Evolutionary conservation across 441 rosid genomes (phyloP).

Genomic region (Adansonia rubrostipa): DNA sequence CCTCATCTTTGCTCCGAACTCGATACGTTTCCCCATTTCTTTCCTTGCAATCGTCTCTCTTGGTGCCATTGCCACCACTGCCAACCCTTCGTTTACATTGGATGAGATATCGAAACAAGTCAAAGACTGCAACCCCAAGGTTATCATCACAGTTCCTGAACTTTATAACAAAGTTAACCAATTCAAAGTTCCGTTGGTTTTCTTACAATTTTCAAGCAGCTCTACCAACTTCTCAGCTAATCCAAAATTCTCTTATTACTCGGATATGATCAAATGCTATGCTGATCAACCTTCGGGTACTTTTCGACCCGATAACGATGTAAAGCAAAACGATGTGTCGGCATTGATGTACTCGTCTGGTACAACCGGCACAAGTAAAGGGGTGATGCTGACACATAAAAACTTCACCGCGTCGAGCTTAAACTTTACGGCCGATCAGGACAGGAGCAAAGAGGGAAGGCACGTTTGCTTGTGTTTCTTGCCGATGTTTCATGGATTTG

Average conservation of each 20-base stretch:
- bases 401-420: constrained; percentile 24
- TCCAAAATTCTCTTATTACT: constrained; percentile 13
- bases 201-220: constrained; percentile 1
- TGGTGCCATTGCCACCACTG: constrained; percentile 36
- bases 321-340: constrained; percentile 30
- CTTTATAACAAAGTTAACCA: constrained; percentile 29
- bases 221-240: neutral
- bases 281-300: neutral
- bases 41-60: constrained; percentile 31
- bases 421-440: constrained; percentile 34
- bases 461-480: constrained; percentile 30
- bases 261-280: neutral
- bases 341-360: constrained; percentile 37
- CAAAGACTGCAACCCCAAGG: constrained; percentile 30
- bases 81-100: constrained; percentile 31
- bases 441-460: constrained; percentile 21
- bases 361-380: constrained; percentile 36
- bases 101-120: constrained; percentile 33
- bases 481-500: constrained; percentile 38
- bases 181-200: constrained; percentile 28
- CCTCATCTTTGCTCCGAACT: constrained; percentile 31
- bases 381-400: constrained; percentile 30
- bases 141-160: constrained; percentile 30
- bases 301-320: neutral
- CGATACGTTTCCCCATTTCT: constrained; percentile 26